Conservation (phyloP, 73 alveolate genomes). For the Paramecium sexaurelia region DNA sequence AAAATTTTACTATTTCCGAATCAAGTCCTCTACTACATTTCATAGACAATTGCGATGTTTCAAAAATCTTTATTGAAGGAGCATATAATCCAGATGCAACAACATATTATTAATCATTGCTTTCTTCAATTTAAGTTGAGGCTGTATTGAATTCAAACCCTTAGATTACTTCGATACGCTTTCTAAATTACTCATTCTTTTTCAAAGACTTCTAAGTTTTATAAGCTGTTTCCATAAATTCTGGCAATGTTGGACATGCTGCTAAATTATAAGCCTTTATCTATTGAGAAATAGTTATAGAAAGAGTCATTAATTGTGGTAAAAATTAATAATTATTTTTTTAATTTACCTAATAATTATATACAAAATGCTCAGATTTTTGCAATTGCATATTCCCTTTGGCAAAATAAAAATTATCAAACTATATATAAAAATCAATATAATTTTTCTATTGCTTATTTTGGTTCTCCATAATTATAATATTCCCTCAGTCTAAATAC, state of each 20-base stretch:
- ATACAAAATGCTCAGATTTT: background rate
- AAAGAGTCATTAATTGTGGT: constrained; percentile 9
- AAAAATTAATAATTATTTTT: background rate
- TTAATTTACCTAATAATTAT: background rate
- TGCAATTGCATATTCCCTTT: background rate
- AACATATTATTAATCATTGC: constrained; percentile 85
- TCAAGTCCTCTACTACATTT: constrained; percentile 87
- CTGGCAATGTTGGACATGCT: constrained; percentile 78
- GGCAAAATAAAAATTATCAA: background rate
- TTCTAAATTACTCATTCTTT: constrained; percentile 71
- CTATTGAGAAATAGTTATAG: constrained; percentile 11
- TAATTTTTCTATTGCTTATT: constrained; percentile 32
- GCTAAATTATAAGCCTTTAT: constrained; percentile 79
- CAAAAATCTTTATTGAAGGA: constrained; percentile 80
- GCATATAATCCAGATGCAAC: constrained; percentile 80
- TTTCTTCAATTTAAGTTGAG: constrained; percentile 75
- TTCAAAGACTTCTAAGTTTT: constrained; percentile 76
- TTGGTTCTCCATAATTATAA: background rate
- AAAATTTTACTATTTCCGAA: constrained; percentile 81
- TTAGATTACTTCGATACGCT: constrained; percentile 75
- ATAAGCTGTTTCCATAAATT: constrained; percentile 79
- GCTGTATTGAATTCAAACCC: constrained; percentile 82
- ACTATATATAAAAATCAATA: background rate
- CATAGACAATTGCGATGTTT: constrained; percentile 76
- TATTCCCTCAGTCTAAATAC: background rate